Percentiles rank a stretch among this genome's conserved stretches.
Evolutionary conservation across 441 rosid species (phyloP).

Genomic region (Pelargonium australe): DNA sequence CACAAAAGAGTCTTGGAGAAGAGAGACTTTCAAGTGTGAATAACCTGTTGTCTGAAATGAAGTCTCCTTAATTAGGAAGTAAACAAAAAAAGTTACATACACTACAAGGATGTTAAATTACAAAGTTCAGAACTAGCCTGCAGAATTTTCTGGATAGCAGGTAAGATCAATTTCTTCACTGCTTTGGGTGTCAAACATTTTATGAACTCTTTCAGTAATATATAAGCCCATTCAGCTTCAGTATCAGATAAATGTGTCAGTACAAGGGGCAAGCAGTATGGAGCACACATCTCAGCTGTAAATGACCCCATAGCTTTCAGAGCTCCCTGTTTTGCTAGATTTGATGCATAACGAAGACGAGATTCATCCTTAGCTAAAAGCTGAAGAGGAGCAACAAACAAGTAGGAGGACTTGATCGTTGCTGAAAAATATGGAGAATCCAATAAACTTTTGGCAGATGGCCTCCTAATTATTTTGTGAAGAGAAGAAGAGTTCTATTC

Average conservation of each 20-base stretch:
- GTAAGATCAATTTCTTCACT: conserved; percentile 62
- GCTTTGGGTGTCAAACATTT: conserved; percentile 64
- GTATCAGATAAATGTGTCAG: conserved; percentile 46
- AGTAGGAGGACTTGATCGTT: conserved; percentile 69
- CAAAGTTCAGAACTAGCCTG: conserved; percentile 49
- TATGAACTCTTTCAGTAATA: conserved; percentile 67
- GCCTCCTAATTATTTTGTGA: conserved; percentile 60
- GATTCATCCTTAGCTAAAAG: conserved; percentile 61
- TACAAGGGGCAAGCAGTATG: conserved; percentile 68
- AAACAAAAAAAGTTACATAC: conserved; percentile 16
- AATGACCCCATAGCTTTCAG: conserved; percentile 75
- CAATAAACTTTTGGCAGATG: conserved; percentile 65
- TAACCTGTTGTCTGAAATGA: conserved; percentile 73
- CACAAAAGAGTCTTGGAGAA: conserved; percentile 92
- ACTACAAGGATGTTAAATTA: conserved; percentile 20
- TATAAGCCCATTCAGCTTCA: conserved; percentile 83
- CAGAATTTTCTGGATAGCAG: conserved; percentile 77
- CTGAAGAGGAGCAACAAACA: conserved; percentile 82
- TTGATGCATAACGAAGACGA: conserved; percentile 73
- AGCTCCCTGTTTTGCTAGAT: conserved; percentile 80
- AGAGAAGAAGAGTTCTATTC: conserved; percentile 19
- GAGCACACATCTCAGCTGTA: conserved; percentile 81
- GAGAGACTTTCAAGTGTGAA: conserved; percentile 83
- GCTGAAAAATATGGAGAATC: conserved; percentile 85
- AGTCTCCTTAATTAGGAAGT: conserved; percentile 23